These are phyloP conservation scores for Termitomyces sp. DNA, from an alignment of 1,284 basidiomycete species.

Conservation along the genomic window DNA sequence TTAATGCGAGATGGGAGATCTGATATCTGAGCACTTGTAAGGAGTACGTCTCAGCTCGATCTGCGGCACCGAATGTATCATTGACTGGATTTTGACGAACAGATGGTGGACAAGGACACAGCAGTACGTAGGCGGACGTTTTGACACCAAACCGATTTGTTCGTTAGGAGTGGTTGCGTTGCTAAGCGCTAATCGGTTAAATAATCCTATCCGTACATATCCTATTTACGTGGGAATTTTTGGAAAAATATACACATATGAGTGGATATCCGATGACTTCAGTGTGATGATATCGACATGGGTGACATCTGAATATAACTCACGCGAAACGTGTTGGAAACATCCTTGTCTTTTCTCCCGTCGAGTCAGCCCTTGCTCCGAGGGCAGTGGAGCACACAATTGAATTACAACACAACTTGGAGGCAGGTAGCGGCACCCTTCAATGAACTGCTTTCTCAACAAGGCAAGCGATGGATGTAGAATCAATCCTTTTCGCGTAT, in stretches of 20 bases:
- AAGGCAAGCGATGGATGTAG: background rate
- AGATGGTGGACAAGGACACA: slow-evolving; percentile 14
- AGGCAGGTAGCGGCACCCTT: background rate
- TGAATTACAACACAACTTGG: too few species aligned
- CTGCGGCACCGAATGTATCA: slow-evolving; percentile 11
- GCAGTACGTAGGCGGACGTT: background rate
- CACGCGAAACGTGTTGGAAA: background rate
- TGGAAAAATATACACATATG: background rate
- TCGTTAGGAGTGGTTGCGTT: background rate
- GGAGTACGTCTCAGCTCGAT: slow-evolving; percentile 3
- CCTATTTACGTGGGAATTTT: slow-evolving; percentile 6
- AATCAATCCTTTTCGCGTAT: slow-evolving; percentile 3
- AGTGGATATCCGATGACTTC: background rate
- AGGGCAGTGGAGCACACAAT: too few species aligned
- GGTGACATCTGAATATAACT: background rate
- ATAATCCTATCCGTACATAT: too few species aligned
- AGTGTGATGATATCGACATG: too few species aligned
- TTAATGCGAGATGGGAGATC: slow-evolving; percentile 3
- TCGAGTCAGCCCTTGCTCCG: background rate
- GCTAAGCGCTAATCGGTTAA: slow-evolving; percentile 1
- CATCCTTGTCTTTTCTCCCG: background rate
- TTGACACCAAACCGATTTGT: slow-evolving; percentile 1
- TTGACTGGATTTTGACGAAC: slow-evolving; percentile 12
- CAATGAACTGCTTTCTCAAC: background rate
- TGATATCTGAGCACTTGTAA: slow-evolving; percentile 3